Base-by-base conservation (phyloP, 768 basidiomycete species). In the Boletellus ananiceps region DNA sequence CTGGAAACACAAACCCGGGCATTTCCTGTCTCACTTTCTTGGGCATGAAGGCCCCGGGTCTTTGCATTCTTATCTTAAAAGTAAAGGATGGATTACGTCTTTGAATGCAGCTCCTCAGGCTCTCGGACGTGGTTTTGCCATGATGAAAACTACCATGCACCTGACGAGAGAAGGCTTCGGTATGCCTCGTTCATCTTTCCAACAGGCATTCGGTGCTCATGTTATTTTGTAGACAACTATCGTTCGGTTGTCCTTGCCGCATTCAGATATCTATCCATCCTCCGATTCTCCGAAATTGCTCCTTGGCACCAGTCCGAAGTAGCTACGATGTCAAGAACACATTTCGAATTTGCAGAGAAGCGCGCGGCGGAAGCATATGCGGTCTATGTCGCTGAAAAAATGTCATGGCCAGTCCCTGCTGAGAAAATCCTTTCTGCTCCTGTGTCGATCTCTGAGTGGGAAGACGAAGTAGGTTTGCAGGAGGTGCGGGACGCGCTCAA, bases 11-110 rank as follows among this genome's bases (percentile, higher is more conserved):
- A 88, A 94, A 69, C 93, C 94, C 4, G 80, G 74, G 5, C 66
- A 79, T 47, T 86, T 90, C 65, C 63, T 97, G 19, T 75, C 82
- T 4, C 88, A 93, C 62, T 83, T 95, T 60, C 69, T 93, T 29
- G 93, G 93, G 0, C 92, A 97, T 62, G 93, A 97, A 69, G 93
- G 93, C 1, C 83, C 86, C 32, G 95, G 95, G 2, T 97, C 95
- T 1, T 70, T 98, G 27, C 78, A 89, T 58, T 90, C 93, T 1
- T 92, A 93, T 64, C 75, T 99, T 49, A 98, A 95, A 71, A 75
- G 76, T 53, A 87, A 86, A 61, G 89, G 91, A 2, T 95, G 93
- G 92, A 77, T 88, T 33, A 91, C 84, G 25, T 74, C 75, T 12
- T 71, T 98, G 43, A 81, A 77, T 47, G 75, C 83, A 38, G 91